Base-by-base conservation (phyloP, 2,329 filamentous ascomycete genomes). In the Colletotrichum camelliae region DNA sequence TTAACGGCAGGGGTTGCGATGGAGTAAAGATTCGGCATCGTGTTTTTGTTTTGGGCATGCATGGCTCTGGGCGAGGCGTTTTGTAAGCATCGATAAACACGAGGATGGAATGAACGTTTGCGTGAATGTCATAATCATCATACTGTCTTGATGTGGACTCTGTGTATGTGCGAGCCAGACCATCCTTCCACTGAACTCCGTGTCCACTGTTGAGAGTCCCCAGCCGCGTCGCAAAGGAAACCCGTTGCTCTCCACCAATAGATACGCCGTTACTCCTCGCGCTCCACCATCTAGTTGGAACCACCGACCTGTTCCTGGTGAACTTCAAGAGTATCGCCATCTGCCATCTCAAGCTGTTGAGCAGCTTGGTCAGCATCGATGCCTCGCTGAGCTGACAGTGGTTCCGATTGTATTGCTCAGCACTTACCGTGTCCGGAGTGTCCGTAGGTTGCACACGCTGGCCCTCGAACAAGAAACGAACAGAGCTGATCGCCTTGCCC, bases 251-350 rank as follows among this genome's bases (percentile, higher is more conserved):
- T 33, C 58, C 48, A 29, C 66, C 58, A 24, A 33, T 52, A 52
- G 43, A 52, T 52, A 39, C 57, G 73, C 52, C 39, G 35, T 64
- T 55, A 35, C 29, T 24, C 24, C 60, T 64, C 39, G 13, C 48
- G 18, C 24, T 57, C 35, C 52, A 16, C 35, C 31, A 12, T 31
- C 61, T 73, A 78, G 48, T 52, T 21, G 77, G 64, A 73, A 18
- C 96, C 96, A 76, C 97, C 97, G 77, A 98, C 97, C 87, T 99
- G 97, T 85, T 99, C 97, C 85, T 98, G 97, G 84, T 98, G 96
- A 31, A 99, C 97, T 83, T 99, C 97, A 31, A 99, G 93, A 1
- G 95, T 97, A 82, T 99, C 97, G 43, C 97, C 96, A 80, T 99
- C 97, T 79, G 93, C 89, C 97, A 99, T 99, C 77, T 98, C 97